These are phyloP conservation scores for Tolypocladium amazonense DNA, from an alignment of 2,329 filamentous ascomycete species.

Conservation along the genomic window DNA sequence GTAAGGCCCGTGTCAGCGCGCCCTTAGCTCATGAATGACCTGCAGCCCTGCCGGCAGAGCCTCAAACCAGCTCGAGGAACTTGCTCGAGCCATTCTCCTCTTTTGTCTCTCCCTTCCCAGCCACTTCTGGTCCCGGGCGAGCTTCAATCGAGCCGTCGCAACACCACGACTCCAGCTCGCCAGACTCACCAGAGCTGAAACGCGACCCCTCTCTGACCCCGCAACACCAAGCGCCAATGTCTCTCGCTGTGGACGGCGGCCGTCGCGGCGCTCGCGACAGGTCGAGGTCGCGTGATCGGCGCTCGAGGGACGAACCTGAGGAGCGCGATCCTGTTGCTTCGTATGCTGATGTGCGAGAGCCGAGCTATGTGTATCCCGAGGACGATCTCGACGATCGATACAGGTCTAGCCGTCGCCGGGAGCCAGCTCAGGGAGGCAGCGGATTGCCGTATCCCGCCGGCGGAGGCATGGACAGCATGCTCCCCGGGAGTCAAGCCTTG, in stretches of 20 bases:
- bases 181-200: background rate
- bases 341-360: slow-evolving; percentile 30
- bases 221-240: slow-evolving; percentile 30
- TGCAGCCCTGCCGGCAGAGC: background rate
- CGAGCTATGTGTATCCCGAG: slow-evolving; percentile 29
- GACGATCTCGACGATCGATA: slow-evolving; percentile 30
- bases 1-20: background rate
- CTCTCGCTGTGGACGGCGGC: slow-evolving; percentile 36
- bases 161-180: background rate
- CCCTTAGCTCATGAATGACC: background rate
- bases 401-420: slow-evolving; percentile 17
- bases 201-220: background rate
- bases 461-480: slow-evolving; percentile 23
- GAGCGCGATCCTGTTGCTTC: slow-evolving; percentile 16
- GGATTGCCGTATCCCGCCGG: slow-evolving; percentile 29
- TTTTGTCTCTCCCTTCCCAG: background rate
- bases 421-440: slow-evolving; percentile 20
- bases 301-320: slow-evolving; percentile 18
- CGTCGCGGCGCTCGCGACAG: slow-evolving; percentile 35
- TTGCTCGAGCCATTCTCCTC: background rate
- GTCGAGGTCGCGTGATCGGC: slow-evolving; percentile 30
- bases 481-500: slow-evolving; percentile 22
- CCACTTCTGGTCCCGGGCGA: background rate
- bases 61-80: background rate
- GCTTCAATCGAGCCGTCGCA: background rate